Conservation (phyloP, 352 stramenopile genomes). For the Achlya hypogyna region DNA sequence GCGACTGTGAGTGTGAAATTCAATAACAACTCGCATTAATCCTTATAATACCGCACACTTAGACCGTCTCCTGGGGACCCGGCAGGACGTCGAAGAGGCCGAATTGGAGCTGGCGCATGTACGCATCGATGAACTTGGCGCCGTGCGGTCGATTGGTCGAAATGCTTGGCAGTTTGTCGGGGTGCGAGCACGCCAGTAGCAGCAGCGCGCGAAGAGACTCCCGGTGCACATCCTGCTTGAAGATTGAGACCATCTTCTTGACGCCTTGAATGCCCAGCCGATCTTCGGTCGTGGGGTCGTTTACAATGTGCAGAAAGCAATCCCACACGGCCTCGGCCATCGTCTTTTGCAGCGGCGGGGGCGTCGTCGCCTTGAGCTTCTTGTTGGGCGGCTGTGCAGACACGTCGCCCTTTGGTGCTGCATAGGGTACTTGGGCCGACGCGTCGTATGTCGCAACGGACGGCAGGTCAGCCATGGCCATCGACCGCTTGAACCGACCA, state of each 20-base stretch:
- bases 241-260: slow-evolving; percentile 21
- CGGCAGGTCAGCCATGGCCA: neutral
- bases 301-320: slow-evolving; percentile 16
- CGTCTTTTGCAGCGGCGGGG: slow-evolving; percentile 4
- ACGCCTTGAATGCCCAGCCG: slow-evolving; percentile 8
- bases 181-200: neutral
- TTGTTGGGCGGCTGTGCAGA: neutral
- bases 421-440: neutral
- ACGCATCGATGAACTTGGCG: slow-evolving; percentile 14
- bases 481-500: neutral
- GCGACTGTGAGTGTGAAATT: too few species aligned
- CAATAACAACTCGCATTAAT: neutral
- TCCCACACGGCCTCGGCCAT: slow-evolving; percentile 16
- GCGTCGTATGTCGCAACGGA: neutral
- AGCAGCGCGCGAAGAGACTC: slow-evolving; percentile 10
- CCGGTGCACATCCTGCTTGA: slow-evolving; percentile 12
- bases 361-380: neutral
- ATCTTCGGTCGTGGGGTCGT: slow-evolving; percentile 16
- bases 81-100: slow-evolving; percentile 4
- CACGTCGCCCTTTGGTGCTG: neutral
- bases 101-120: slow-evolving; percentile 9
- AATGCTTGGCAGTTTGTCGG: slow-evolving; percentile 1
- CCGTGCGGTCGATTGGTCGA: slow-evolving; percentile 1
- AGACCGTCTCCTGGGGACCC: neutral
- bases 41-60: neutral